Evolutionary conservation across 352 stramenopile species (phyloP), one percentile per base, ranked within the genome.

Genomic region (Globisporangium megalacanthum): DNA sequence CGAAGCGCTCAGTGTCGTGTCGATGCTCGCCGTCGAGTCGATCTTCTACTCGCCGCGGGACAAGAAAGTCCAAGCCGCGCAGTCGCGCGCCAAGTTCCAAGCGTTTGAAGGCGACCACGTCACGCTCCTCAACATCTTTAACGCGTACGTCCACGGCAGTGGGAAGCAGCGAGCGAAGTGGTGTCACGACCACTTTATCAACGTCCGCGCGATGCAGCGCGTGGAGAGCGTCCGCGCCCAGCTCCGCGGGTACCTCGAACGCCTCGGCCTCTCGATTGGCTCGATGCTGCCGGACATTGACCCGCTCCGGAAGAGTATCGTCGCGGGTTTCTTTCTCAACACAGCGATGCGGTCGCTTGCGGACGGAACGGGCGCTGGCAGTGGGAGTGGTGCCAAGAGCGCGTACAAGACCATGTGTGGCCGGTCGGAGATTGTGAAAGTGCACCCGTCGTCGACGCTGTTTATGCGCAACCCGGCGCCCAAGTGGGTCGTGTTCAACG

Each of bases 21-120:
- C 87, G 14, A 97, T 97, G 89, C 70, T 95, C 25, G 93, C 78
- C 25, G 86, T 96, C 17, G 89, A 97, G 61, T 91, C 80, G 11
- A 91, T 95, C 48, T 96, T 96, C 63, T 94, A 89, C 56, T 92
- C 81, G 29, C 85, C 85, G 41, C 70, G 79, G 0, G 83, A 94
- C 67, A 89, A 90, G 73, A 92, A 94, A 54, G 79, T 79, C 9
- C 78, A 92, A 52, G 85, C 85, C 0, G 85, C 85, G 31, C 79
- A 91, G 56, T 92, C 82, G 1, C 79, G 84, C 15, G 82, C 80
- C 15, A 77, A 82, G 39, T 92, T 94, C 57, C 63, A 90, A 13
- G 83, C 83, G n/a, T 82, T 77, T 50, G 83, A 95, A 68, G 85
- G 85, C 31, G 85, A 95, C 59, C 85, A 95, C 55, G 79, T 95